Evolutionary conservation across 352 stramenopile species (phyloP).

Genomic region (Peronospora belbahrii): DNA sequence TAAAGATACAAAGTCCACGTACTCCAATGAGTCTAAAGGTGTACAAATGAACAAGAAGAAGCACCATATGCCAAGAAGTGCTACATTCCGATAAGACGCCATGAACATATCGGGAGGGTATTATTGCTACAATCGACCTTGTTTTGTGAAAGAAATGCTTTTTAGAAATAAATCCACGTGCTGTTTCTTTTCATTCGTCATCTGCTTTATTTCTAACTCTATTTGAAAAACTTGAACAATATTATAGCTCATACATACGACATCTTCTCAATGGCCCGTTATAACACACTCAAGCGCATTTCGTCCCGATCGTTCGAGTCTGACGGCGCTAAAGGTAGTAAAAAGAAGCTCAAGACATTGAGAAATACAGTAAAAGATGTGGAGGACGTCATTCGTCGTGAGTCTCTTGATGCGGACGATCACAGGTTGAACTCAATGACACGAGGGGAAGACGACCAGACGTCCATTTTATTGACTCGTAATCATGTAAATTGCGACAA

Average conservation of each 20-base stretch:
- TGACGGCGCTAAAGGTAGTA: constrained; percentile 2
- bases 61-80: constrained; percentile 78
- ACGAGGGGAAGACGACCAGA: constrained; percentile 12
- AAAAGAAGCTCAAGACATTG: constrained; percentile 20
- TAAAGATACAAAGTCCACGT: constrained; percentile 19
- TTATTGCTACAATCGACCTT: no score
- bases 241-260: no score
- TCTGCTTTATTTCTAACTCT: constrained; percentile 14
- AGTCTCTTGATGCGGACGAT: constrained; percentile 7
- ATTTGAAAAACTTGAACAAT: constrained; percentile 15
- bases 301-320: constrained; percentile 15
- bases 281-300: constrained; percentile 15
- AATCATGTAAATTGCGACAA: not conserved
- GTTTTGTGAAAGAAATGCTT: no score
- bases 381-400: constrained; percentile 2
- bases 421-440: not conserved
- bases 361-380: not conserved
- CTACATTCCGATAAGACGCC: constrained; percentile 84
- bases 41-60: constrained; percentile 67
- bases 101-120: no score
- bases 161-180: no score
- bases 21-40: constrained; percentile 21
- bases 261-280: constrained; percentile 24
- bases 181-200: no score
- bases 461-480: constrained; percentile 1